Base-by-base conservation (phyloP, 441 rosid genomes). In the Adansonia gregorii region DNA sequence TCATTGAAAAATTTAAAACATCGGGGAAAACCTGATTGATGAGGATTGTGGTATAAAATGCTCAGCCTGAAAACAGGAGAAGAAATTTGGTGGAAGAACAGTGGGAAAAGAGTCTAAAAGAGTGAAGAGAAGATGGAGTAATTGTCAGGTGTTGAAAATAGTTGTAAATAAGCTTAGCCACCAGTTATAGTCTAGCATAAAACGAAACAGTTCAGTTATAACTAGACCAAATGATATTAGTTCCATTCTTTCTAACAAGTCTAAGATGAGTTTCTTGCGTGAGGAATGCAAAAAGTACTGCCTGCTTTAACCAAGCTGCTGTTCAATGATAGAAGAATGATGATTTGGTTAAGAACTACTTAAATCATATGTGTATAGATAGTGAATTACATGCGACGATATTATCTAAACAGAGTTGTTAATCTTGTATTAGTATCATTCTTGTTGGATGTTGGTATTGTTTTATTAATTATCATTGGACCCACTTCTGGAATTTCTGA, bases 131-230 rank as follows among this genome's bases (percentile, higher is more conserved):
- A 74, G 77, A 74, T 60, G 41, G 66, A 45, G 60, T 15, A 74
- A 45, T 39, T 60, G 12, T 48, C 19, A 51, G 45, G 39, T 61
- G 69, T 74, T 7, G 20, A 74, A 35, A 63, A 11, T 39, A 35
- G 75, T 72, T 72, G 8, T 72, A 72, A 55, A 35, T 54, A 54
- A 51, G 75, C 69, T 65, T 65, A 65, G 14, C 61, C 45, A 69
- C 60, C 12, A 51, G 60, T 14, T 27, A 27, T 51, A 31, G 14
- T 69, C 61, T 71, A 52, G 48, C 24, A 67, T 43, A 67, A 43
- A 17, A 48, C 43, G 4, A 69, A 69, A 48, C 31, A 22, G 49
- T 52, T 48, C 43, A 49, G 15, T 22, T 48, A 51, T 49, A 49
- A 69, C 55, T 48, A 43, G 43, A 22, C 10, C 8, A 22, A 69